phyloP scores from a whole-genome alignment of 768 basidiomycete species.

The Podaxis sp. region DNA sequence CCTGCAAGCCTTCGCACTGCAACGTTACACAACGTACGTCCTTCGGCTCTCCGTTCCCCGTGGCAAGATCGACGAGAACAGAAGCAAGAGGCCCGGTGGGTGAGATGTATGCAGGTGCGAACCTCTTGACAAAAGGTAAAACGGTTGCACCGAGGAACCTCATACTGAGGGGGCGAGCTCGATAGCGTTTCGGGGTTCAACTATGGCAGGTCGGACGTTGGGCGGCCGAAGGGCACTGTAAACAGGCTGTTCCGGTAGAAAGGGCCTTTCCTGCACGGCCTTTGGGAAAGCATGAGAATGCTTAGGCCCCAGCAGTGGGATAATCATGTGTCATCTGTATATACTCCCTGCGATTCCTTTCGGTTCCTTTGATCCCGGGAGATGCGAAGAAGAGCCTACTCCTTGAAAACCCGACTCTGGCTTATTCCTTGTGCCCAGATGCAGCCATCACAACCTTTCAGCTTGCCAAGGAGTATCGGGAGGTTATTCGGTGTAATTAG shows the following conservation, averaged over 20 bases:
- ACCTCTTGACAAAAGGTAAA: not conserved
- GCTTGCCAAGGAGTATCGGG: conserved; percentile 8
- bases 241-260: conserved; percentile 14
- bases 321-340: conserved; percentile 26
- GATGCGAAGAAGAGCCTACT: conserved; percentile 17
- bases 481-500: conserved; percentile 22
- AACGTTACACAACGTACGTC: conserved; percentile 12
- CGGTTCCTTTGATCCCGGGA: not conserved
- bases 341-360: conserved; percentile 19
- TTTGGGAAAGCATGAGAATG: conserved; percentile 20
- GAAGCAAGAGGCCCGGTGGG: conserved; percentile 20
- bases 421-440: conserved; percentile 28
- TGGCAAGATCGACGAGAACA: conserved; percentile 21
- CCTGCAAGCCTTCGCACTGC: conserved; percentile 3
- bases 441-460: conserved; percentile 24
- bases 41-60: conserved; percentile 24
- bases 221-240: conserved; percentile 19
- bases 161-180: not conserved
- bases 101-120: conserved; percentile 15
- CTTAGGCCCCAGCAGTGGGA: conserved; percentile 25
- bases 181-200: conserved; percentile 1
- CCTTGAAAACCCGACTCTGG: conserved; percentile 22
- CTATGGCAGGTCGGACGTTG: conserved; percentile 21
- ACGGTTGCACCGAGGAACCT: not conserved
- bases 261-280: conserved; percentile 24